Conservation (phyloP, 2,329 filamentous ascomycete species). For the Xylariales sp. region DNA sequence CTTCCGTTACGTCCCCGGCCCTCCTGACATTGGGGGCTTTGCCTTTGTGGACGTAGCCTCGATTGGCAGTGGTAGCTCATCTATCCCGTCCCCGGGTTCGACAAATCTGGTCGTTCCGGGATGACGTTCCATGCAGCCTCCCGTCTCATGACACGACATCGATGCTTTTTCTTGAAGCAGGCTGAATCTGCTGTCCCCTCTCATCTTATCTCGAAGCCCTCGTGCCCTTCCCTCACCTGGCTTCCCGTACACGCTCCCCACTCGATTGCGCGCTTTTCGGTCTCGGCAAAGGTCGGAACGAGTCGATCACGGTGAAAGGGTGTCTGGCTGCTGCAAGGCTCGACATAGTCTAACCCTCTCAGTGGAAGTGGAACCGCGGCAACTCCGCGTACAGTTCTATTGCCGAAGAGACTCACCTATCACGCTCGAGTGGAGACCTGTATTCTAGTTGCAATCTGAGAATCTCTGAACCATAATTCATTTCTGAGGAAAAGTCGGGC, state of each 20-base stretch:
- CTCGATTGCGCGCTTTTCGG: conserved; percentile 4
- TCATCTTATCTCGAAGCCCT: neutral
- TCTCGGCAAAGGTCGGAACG: conserved; percentile 8
- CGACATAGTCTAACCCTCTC: conserved; percentile 5
- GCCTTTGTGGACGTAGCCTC: neutral
- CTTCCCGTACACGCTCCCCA: neutral
- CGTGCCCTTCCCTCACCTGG: neutral
- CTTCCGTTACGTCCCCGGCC: neutral
- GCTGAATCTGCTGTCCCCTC: neutral
- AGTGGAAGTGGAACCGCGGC: conserved; percentile 10
- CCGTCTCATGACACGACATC: conserved; percentile 5
- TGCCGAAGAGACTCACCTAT: conserved; percentile 3
- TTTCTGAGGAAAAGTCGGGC: too few relatives aligned
- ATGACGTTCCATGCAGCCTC: conserved; percentile 2
- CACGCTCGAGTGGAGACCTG: too few relatives aligned
- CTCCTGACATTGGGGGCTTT: neutral
- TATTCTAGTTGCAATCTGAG: too few relatives aligned
- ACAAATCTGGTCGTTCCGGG: conserved; percentile 2
- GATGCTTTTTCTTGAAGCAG: neutral
- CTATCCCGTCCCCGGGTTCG: neutral
- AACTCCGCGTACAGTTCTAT: conserved; percentile 1
- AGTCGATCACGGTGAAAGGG: neutral
- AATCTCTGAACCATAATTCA: too few relatives aligned
- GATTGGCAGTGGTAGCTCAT: too few relatives aligned
- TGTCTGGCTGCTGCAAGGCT: conserved; percentile 4